Evolutionary conservation across 2,329 filamentous ascomycete genomes (phyloP).

Genomic region (Paradendryphiella salina): DNA sequence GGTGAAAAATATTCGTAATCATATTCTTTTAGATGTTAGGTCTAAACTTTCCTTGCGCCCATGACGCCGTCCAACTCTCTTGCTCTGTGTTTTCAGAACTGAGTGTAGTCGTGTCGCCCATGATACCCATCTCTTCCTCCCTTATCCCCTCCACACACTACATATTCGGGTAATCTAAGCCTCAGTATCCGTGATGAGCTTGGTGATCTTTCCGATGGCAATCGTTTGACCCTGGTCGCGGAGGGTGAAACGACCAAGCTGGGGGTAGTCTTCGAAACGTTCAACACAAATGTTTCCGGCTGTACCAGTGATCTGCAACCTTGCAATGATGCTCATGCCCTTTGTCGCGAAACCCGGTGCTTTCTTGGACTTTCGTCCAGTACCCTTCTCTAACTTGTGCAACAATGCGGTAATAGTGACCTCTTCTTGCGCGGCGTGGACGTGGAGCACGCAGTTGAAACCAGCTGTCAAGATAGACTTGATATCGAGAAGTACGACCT

Average conservation of each 20-base stretch:
- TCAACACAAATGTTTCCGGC: slow-evolving; percentile 90
- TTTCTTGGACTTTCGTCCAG: slow-evolving; percentile 87
- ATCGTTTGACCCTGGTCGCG: slow-evolving; percentile 86
- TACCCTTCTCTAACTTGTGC: slow-evolving; percentile 95
- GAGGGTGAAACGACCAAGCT: slow-evolving; percentile 51
- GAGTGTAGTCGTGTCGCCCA: background rate
- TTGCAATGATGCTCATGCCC: slow-evolving; percentile 84
- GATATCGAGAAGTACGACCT: slow-evolving; percentile 92
- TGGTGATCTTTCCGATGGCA: slow-evolving; percentile 98
- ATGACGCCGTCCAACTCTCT: background rate
- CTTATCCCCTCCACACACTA: slow-evolving; percentile 13
- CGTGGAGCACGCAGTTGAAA: slow-evolving; percentile 97
- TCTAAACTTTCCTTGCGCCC: slow-evolving; percentile 6
- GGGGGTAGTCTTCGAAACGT: slow-evolving; percentile 92
- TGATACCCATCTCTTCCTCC: background rate
- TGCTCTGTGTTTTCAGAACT: background rate
- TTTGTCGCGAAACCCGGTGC: slow-evolving; percentile 87
- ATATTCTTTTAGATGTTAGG: slow-evolving; percentile 11
- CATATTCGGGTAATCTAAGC: slow-evolving; percentile 14
- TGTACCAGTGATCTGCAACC: slow-evolving; percentile 82
- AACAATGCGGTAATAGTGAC: slow-evolving; percentile 86
- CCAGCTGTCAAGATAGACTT: slow-evolving; percentile 92
- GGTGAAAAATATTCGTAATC: background rate
- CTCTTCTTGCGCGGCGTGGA: slow-evolving; percentile 96
- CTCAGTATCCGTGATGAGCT: slow-evolving; percentile 62